A percentile compares a stretch with the other conserved stretches of the same genome.
These are phyloP conservation scores for Zizania palustris DNA, from an alignment of 202 grass and related monocot genomes.

Conservation along the genomic window DNA sequence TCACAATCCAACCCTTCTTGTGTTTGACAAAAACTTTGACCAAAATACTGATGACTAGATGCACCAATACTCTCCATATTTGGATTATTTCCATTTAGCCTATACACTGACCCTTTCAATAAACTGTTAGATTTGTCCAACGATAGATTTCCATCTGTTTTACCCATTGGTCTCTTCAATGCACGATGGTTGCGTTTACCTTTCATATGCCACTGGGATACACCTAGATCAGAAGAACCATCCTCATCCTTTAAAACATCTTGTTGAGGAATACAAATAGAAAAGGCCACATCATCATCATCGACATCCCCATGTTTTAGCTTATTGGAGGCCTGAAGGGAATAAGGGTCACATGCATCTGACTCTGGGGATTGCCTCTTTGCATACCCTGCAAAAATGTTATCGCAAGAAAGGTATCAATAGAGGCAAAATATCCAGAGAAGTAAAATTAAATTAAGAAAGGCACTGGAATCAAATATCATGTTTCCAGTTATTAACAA, in stretches of 20 bases:
- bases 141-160: slow-evolving; percentile 42
- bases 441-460: slow-evolving; percentile 4
- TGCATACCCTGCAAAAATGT: slow-evolving; percentile 50
- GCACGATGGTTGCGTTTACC: slow-evolving; percentile 76
- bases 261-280: slow-evolving; percentile 33
- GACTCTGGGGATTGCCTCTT: slow-evolving; percentile 45
- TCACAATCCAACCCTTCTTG: slow-evolving; percentile 54
- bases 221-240: slow-evolving; percentile 47
- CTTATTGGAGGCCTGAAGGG: slow-evolving; percentile 50
- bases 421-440: slow-evolving; percentile 23
- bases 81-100: slow-evolving; percentile 30
- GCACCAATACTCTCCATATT: slow-evolving; percentile 33
- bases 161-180: slow-evolving; percentile 46
- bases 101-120: slow-evolving; percentile 29
- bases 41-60: slow-evolving; percentile 38
- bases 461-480: slow-evolving; percentile 21
- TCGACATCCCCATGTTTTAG: slow-evolving; percentile 43
- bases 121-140: slow-evolving; percentile 51
- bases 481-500: slow-evolving; percentile 10
- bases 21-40: slow-evolving; percentile 47
- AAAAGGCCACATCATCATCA: background rate
- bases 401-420: slow-evolving; percentile 28
- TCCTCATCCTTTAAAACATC: slow-evolving; percentile 44
- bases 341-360: slow-evolving; percentile 39
- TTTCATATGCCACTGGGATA: slow-evolving; percentile 81